These are phyloP conservation scores for Saccharomyces hybrid DNA, from an alignment of 1,139 yeast genomes.

Conservation along the genomic window DNA sequence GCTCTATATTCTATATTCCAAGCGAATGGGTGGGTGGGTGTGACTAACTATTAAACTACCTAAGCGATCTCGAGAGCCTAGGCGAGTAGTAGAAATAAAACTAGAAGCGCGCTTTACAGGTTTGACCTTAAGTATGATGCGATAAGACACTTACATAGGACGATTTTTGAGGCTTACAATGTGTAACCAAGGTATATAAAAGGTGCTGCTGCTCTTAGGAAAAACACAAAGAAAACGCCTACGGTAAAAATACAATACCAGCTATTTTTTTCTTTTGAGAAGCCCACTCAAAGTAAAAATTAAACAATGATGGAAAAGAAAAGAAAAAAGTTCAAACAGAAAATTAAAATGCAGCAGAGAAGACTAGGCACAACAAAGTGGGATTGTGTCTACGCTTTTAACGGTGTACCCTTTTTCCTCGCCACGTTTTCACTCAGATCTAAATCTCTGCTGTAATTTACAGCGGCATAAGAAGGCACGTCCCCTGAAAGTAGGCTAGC, in stretches of 20 bases:
- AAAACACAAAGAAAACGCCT: neutral
- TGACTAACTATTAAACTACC: neutral
- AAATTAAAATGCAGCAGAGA: neutral
- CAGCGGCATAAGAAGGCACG: slow-evolving; percentile 1
- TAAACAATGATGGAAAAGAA: neutral
- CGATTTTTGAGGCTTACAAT: neutral
- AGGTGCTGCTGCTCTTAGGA: neutral
- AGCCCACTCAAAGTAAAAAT: neutral
- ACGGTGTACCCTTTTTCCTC: neutral
- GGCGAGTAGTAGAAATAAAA: neutral
- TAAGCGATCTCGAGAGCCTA: neutral
- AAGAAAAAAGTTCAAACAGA: neutral
- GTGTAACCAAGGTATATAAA: neutral
- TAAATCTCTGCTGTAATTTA: neutral
- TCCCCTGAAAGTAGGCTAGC: neutral
- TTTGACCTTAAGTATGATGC: neutral
- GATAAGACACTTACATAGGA: neutral
- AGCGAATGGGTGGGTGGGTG: slow-evolving; percentile 1
- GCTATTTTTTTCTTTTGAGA: neutral
- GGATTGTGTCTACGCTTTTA: neutral
- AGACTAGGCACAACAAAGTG: neutral
- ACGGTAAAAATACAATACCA: neutral
- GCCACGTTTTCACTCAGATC: neutral
- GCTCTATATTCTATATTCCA: neutral
- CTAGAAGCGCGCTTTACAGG: neutral